Evolutionary conservation across 331 rosid genomes (phyloP).

Genomic region (Rhamnella rubrinervis): DNA sequence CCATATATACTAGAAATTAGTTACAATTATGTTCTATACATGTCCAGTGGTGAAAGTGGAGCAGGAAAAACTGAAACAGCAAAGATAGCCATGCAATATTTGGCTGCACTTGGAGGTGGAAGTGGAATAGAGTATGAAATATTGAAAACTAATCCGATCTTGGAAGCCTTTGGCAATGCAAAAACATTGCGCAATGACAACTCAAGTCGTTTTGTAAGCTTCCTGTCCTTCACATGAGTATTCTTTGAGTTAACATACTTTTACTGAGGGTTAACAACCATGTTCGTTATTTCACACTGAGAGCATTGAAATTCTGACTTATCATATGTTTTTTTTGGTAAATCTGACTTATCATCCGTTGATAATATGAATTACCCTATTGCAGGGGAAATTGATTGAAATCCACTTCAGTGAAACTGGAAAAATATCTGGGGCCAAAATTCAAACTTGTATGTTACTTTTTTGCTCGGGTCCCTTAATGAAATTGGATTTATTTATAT

Average conservation of each 20-base stretch:
- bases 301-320: background rate
- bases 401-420: conserved; percentile 98
- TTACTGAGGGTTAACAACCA: conserved; percentile 14
- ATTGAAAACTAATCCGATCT: conserved; percentile 94
- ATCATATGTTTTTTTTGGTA: no score
- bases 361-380: conserved; percentile 27
- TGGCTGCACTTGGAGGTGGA: conserved; percentile 99
- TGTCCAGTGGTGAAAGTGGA: conserved; percentile 96
- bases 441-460: conserved; percentile 85
- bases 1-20: background rate
- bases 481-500: conserved; percentile 24
- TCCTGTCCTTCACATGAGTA: conserved; percentile 26
- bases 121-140: conserved; percentile 96
- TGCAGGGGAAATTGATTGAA: conserved; percentile 96
- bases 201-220: conserved; percentile 99
- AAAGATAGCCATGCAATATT: conserved; percentile 97
- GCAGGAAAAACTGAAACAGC: conserved; percentile 99
- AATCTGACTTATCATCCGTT: conserved; percentile 16
- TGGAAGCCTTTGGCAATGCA: conserved; percentile 99
- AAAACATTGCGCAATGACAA: conserved; percentile 97
- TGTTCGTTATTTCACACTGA: background rate
- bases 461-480: conserved; percentile 23
- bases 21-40: conserved; percentile 16
- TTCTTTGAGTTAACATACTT: conserved; percentile 26
- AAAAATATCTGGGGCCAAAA: conserved; percentile 91